These are phyloP conservation scores for Ceratonia siliqua DNA, from an alignment of 306 rosid species.

Conservation along the genomic window DNA sequence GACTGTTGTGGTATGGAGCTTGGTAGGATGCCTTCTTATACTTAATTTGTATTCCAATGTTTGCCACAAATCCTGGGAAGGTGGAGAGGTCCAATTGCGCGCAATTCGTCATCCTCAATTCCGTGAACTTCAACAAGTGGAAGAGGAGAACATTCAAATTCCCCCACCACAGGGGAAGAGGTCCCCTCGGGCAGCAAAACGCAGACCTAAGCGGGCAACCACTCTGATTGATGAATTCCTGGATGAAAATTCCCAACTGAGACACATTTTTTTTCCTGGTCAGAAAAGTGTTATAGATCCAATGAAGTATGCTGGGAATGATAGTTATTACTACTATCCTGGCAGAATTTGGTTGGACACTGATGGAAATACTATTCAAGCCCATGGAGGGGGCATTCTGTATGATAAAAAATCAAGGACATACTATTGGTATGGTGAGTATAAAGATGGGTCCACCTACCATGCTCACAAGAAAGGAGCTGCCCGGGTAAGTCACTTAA, in stretches of 20 bases:
- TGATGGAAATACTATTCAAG: conserved; percentile 90
- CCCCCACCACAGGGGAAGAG: conserved; percentile 96
- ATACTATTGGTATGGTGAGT: conserved; percentile 98
- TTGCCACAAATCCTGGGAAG: conserved; percentile 42
- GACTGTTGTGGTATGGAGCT: conserved; percentile 64
- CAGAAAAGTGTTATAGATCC: conserved; percentile 68
- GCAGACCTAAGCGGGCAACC: conserved; percentile 70
- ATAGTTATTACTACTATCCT: conserved; percentile 70
- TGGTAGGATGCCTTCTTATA: conserved; percentile 74
- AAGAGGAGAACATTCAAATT: conserved; percentile 73
- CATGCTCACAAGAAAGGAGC: conserved; percentile 84
- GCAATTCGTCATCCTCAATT: conserved; percentile 54
- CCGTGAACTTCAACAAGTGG: conserved; percentile 79
- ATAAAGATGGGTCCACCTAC: conserved; percentile 92
- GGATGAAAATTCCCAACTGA: conserved; percentile 87
- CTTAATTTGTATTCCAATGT: conserved; percentile 57
- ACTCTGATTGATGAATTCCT: conserved; percentile 91
- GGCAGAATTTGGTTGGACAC: conserved; percentile 96
- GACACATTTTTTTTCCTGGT: conserved; percentile 77
- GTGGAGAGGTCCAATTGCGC: conserved; percentile 43
- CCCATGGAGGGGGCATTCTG: conserved; percentile 95
- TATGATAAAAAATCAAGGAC: conserved; percentile 66
- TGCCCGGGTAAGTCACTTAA: conserved; percentile 74
- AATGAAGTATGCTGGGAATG: conserved; percentile 48
- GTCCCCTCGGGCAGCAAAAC: conserved; percentile 88